These are phyloP conservation scores for Geotrichum fermentans DNA, from an alignment of 1,139 yeast genomes.

Conservation along the genomic window DNA sequence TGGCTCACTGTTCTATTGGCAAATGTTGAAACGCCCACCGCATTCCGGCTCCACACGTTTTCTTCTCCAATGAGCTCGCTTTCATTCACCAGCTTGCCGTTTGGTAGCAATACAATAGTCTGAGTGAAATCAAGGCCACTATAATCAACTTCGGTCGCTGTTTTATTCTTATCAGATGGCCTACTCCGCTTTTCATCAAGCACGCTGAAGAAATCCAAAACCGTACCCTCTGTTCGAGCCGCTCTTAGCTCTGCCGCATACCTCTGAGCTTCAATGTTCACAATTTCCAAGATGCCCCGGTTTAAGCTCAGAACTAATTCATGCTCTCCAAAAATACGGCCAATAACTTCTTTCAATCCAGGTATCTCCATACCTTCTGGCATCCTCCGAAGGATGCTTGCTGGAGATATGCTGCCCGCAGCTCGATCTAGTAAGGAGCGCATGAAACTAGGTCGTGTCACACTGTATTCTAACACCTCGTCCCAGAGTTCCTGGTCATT, in stretches of 20 bases:
- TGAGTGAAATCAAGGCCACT: conserved; percentile 22
- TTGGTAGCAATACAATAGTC: conserved; percentile 24
- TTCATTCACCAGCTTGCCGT: conserved; percentile 31
- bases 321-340: conserved; percentile 61
- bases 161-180: conserved; percentile 21
- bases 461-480: conserved; percentile 63
- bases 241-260: conserved; percentile 41
- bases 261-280: conserved; percentile 53
- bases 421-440: conserved; percentile 67
- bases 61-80: conserved; percentile 32
- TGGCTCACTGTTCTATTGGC: conserved; percentile 31
- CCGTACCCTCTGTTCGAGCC: conserved; percentile 44
- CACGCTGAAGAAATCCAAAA: conserved; percentile 35
- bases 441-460: conserved; percentile 68
- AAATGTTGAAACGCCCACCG: conserved; percentile 8
- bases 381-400: conserved; percentile 59
- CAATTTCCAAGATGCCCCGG: conserved; percentile 55
- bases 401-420: conserved; percentile 52
- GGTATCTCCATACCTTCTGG: conserved; percentile 59
- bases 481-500: conserved; percentile 78
- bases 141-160: conserved; percentile 19
- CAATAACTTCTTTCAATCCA: conserved; percentile 58
- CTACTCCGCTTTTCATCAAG: conserved; percentile 11
- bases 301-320: conserved; percentile 57
- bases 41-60: conserved; percentile 18